Evolutionary conservation across 1,284 basidiomycete genomes (phyloP), one percentile per base, ranked within the genome.

Genomic region (Tranzscheliella williamsii): DNA sequence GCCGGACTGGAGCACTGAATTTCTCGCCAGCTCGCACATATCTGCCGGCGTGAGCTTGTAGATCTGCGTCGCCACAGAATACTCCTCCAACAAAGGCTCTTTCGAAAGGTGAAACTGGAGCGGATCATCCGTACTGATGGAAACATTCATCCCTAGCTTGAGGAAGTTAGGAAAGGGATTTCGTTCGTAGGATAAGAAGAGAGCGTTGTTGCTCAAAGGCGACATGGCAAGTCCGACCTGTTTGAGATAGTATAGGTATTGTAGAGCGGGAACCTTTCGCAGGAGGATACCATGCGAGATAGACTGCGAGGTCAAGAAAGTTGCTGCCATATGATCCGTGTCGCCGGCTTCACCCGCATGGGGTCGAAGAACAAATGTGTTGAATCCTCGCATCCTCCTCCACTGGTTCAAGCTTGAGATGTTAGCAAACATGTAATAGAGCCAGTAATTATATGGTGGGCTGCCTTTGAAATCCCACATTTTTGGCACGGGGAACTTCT

Each of bases 321-420:
- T 89, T 0, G 94, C 90, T 0, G 93, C 91, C 17, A 98, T 84
- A 78, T 98, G 95, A 78, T 98, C 94, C 0, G 95, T 91, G 77
- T 99, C 95, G 31, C 95, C 95, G 1, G 95, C 95, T 81, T 99
- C 95, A 44, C 95, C 95, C 21, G 90, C 90, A 79, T 98, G 95
- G 1, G 95, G 95, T 31, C 95, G 87, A 49, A 99, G 85, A 29
- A 97, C 94, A 75, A 99, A 94, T 0, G 94, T 98, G 24, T 47
- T 96, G 81, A 98, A 98, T 5, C 92, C 91, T 30, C 94, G 83
- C 17, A 60, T 46, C 82, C 80, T 48, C 83, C 95, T 84, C 92
- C 92, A 98, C 45, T 89, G 86, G 78, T 98, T 98, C 51, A 98
- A 81, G 67, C 90, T 93, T 3, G 91, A 85, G 82, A 96, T 90